phyloP scores from a whole-genome alignment of 805 yeast genomes.

The Candida sonorensis region DNA sequence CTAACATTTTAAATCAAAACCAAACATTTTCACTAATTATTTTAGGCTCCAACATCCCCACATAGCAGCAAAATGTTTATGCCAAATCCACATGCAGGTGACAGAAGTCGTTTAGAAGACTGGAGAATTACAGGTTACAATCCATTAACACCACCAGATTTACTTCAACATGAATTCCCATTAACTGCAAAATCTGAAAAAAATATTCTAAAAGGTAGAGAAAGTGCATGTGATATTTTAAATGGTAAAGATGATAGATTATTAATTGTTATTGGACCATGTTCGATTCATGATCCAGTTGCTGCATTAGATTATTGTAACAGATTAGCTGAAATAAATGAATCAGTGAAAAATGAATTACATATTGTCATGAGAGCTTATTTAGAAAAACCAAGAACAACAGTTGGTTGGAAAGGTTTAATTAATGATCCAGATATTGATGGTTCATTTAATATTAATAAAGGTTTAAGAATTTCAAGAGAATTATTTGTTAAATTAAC shows the following conservation, averaged over 20 bases:
- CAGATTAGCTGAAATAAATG: constrained; percentile 50
- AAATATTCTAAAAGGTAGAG: constrained; percentile 69
- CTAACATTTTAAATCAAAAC: too few relatives aligned
- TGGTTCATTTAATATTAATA: constrained; percentile 86
- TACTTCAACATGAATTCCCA: constrained; percentile 80
- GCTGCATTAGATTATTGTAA: constrained; percentile 89
- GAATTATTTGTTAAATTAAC: constrained; percentile 81
- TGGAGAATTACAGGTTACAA: constrained; percentile 85
- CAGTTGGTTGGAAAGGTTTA: constrained; percentile 98
- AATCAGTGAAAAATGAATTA: constrained; percentile 64
- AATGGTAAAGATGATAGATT: constrained; percentile 83
- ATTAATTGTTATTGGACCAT: constrained; percentile 90
- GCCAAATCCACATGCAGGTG: constrained; percentile 78
- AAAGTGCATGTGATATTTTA: constrained; percentile 63
- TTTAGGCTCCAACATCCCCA: constrained; percentile 15
- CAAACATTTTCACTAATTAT: neutral
- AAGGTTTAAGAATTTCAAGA: constrained; percentile 86
- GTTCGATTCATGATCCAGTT: constrained; percentile 90
- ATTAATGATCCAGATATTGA: constrained; percentile 97
- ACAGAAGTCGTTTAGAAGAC: constrained; percentile 69
- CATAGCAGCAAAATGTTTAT: constrained; percentile 73
- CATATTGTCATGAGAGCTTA: constrained; percentile 95
- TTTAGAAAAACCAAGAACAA: constrained; percentile 95
- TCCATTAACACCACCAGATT: constrained; percentile 92
- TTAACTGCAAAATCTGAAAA: constrained; percentile 52